phyloP scores from a whole-genome alignment of 352 stramenopile genomes.

The Pythium sp. region DNA sequence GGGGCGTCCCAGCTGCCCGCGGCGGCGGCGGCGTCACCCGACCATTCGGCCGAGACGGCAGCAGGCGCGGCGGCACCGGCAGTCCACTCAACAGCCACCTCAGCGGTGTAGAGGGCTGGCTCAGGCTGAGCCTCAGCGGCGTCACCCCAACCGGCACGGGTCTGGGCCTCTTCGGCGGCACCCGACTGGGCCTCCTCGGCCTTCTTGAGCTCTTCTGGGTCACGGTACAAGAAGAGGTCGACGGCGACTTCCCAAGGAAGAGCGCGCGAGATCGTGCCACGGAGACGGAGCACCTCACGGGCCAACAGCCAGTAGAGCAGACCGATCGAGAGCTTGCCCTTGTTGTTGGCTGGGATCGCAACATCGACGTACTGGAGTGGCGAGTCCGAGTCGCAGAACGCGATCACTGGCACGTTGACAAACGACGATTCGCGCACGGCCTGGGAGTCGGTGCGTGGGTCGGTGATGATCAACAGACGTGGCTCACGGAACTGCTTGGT shows the following conservation, averaged over 20 bases:
- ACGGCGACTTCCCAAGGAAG: constrained; percentile 98
- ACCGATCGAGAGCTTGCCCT: constrained; percentile 99
- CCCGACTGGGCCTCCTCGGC: constrained; percentile 94
- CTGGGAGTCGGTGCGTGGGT: constrained; percentile 97
- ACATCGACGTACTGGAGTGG: constrained; percentile 99
- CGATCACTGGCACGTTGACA: constrained; percentile 99
- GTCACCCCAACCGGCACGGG: constrained; percentile 73
- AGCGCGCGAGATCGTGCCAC: constrained; percentile 94
- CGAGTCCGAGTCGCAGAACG: constrained; percentile 99
- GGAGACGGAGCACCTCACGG: constrained; percentile 97
- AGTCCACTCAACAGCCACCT: constrained; percentile 64
- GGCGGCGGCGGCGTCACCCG: constrained; percentile 57
- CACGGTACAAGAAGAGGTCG: constrained; percentile 99
- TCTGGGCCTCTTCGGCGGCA: constrained; percentile 72
- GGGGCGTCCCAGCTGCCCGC: constrained; percentile 54
- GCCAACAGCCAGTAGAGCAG: constrained; percentile 99
- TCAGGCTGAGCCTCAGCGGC: constrained; percentile 47
- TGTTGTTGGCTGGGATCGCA: constrained; percentile 99
- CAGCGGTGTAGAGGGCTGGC: constrained; percentile 51
- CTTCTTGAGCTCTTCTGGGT: constrained; percentile 99
- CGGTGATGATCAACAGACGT: constrained; percentile 99
- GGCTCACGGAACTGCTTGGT: constrained; percentile 99
- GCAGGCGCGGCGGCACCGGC: constrained; percentile 30
- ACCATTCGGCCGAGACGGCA: constrained; percentile 75
- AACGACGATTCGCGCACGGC: constrained; percentile 98